Conservation (phyloP, 306 rosid species). For the Pyrus pyrifolia region DNA sequence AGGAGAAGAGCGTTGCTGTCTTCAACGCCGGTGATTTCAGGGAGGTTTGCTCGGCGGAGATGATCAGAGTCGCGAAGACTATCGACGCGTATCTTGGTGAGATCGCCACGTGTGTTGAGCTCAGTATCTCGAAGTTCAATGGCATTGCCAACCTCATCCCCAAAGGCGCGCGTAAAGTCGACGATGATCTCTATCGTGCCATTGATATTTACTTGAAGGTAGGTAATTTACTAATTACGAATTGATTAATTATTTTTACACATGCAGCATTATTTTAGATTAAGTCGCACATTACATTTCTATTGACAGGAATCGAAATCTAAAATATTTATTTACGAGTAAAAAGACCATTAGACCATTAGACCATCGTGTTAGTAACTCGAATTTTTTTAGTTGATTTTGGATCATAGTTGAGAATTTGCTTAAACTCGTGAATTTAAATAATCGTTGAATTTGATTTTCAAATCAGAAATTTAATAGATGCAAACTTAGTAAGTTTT, state of each 20-base stretch:
- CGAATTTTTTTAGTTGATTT: too few species aligned
- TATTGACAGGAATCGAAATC: not conserved
- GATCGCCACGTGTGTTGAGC: slow-evolving; percentile 51
- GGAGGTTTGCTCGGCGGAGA: slow-evolving; percentile 43
- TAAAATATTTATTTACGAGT: not conserved
- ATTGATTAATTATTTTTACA: not conserved
- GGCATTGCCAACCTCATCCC: slow-evolving; percentile 60
- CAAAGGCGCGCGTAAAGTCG: slow-evolving; percentile 53
- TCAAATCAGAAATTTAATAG: not conserved
- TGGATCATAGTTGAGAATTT: fast-evolving
- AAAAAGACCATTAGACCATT: too few species aligned
- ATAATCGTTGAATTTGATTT: too few species aligned
- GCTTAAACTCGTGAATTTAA: too few species aligned
- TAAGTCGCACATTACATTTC: too few species aligned
- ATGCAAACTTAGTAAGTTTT: too few species aligned
- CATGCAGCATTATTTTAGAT: not conserved
- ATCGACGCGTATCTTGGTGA: slow-evolving; percentile 53
- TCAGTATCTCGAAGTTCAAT: slow-evolving; percentile 62
- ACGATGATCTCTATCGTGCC: slow-evolving; percentile 78
- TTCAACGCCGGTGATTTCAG: slow-evolving; percentile 42
- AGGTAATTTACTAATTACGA: not conserved
- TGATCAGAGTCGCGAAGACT: slow-evolving; percentile 55
- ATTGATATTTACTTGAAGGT: slow-evolving; percentile 79
- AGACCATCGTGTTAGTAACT: too few species aligned
- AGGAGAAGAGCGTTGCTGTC: slow-evolving; percentile 58